phyloP scores from a whole-genome alignment of 495 filamentous ascomycete species.

The Penicillium pulvis region DNA sequence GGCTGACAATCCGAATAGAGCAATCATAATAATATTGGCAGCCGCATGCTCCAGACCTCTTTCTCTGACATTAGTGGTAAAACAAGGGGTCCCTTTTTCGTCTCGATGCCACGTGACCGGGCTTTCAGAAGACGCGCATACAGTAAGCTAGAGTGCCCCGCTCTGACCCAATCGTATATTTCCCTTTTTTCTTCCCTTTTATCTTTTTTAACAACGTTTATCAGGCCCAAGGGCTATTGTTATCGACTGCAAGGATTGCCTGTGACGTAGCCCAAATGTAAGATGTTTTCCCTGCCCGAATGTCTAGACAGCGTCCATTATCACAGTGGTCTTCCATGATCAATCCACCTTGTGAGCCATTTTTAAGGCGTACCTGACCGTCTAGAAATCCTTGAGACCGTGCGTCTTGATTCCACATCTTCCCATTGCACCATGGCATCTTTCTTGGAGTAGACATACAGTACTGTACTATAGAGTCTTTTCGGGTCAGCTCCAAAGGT shows the following conservation, averaged over 20 bases:
- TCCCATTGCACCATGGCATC: constrained; percentile 38
- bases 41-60: too few relatives aligned
- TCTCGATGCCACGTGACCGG: too few relatives aligned
- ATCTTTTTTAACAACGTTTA: too few relatives aligned
- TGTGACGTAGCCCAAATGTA: background rate
- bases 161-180: too few relatives aligned
- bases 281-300: constrained; percentile 22
- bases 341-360: constrained; percentile 37
- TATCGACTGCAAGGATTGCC: background rate
- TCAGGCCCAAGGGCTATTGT: background rate
- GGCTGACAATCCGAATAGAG: too few relatives aligned
- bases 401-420: constrained; percentile 35
- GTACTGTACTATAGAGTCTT: constrained; percentile 11
- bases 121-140: too few relatives aligned
- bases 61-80: too few relatives aligned
- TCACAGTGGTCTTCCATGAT: constrained; percentile 26
- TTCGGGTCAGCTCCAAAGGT: constrained; percentile 23
- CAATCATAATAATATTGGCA: too few relatives aligned
- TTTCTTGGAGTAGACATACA: constrained; percentile 37
- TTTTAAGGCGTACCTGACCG: constrained; percentile 28
- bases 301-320: constrained; percentile 29
- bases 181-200: too few relatives aligned
- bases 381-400: constrained; percentile 31
- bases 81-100: too few relatives aligned
- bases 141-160: too few relatives aligned